A percentile compares a stretch with the other conserved stretches of the same genome.
Evolutionary conservation across 2,329 filamentous ascomycete species (phyloP).

Genomic region (Trichoderma aggressivum): DNA sequence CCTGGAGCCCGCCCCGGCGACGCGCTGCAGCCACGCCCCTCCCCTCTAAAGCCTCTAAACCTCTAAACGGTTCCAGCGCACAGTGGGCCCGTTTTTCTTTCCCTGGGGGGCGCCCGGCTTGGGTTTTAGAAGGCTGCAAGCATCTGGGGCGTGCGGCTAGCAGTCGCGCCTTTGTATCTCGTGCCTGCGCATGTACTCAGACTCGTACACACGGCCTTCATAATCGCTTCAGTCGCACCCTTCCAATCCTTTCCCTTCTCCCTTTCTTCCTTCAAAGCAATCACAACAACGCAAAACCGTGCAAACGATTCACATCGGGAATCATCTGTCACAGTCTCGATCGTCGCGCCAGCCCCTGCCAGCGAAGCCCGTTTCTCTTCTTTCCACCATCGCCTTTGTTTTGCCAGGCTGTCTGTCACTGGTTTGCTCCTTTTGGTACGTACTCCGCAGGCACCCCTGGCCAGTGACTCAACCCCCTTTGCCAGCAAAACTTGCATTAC

Average conservation of each 20-base stretch:
- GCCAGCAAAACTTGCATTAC: slow-evolving; percentile 18
- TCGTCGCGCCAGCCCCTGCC: slow-evolving; percentile 52
- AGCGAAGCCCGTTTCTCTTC: slow-evolving; percentile 25
- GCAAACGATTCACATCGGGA: slow-evolving; percentile 52
- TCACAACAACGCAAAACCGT: slow-evolving; percentile 48
- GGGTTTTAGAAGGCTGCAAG: slow-evolving; percentile 10
- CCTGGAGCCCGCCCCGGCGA: neutral
- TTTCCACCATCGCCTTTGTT: neutral
- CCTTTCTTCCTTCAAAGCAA: slow-evolving; percentile 42
- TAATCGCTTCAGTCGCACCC: slow-evolving; percentile 22
- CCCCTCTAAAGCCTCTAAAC: neutral
- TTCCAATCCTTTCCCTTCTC: slow-evolving; percentile 35
- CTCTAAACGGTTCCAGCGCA: neutral
- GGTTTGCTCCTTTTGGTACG: slow-evolving; percentile 33
- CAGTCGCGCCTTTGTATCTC: slow-evolving; percentile 9
- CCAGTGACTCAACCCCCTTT: slow-evolving; percentile 23
- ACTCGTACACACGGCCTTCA: slow-evolving; percentile 22
- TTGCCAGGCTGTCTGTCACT: slow-evolving; percentile 4
- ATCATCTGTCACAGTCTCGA: slow-evolving; percentile 60
- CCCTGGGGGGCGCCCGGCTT: slow-evolving; percentile 8
- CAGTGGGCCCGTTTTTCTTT: neutral
- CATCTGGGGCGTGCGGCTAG: slow-evolving; percentile 15
- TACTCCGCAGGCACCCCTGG: slow-evolving; percentile 23
- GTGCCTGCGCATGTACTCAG: slow-evolving; percentile 5
- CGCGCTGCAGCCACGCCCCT: slow-evolving; percentile 10